phyloP scores from a whole-genome alignment of 345 rosid species.

The Eucalyptus cloeziana region DNA sequence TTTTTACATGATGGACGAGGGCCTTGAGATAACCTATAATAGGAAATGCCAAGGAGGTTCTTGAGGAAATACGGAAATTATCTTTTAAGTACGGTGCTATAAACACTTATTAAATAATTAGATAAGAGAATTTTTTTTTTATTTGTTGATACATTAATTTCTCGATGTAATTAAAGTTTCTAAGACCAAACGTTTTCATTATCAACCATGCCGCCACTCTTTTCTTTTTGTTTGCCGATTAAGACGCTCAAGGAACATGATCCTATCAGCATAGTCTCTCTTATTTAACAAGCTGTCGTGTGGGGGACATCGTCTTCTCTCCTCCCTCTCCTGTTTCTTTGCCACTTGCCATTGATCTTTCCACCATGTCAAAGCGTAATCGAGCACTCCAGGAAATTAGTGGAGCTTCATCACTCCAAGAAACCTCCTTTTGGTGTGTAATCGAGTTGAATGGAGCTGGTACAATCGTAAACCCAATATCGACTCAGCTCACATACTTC shows the following conservation, averaged over 20 bases:
- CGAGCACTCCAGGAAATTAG: neutral
- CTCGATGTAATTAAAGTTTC: neutral
- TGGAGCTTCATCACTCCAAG: too few species aligned
- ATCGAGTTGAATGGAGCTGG: rapidly evolving
- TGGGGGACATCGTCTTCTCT: neutral
- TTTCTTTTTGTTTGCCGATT: neutral
- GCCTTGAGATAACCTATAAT: too few species aligned
- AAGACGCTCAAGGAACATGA: neutral
- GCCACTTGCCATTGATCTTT: neutral
- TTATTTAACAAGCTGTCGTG: neutral
- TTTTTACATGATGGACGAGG: too few species aligned
- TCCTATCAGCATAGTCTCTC: neutral
- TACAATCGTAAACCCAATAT: neutral
- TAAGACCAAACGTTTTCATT: neutral
- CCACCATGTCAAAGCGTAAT: neutral
- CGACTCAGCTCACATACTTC: neutral
- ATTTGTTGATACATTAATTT: neutral
- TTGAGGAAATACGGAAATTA: too few species aligned
- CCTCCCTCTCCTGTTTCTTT: too few species aligned
- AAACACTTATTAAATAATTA: too few species aligned
- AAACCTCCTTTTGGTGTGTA: neutral
- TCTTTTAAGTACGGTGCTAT: too few species aligned
- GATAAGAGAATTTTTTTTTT: too few species aligned
- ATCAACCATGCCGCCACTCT: neutral
- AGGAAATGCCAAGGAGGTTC: too few species aligned